Evolutionary conservation across 2,329 filamentous ascomycete genomes (phyloP).

Genomic region (Hymenoscyphus fructigenus): DNA sequence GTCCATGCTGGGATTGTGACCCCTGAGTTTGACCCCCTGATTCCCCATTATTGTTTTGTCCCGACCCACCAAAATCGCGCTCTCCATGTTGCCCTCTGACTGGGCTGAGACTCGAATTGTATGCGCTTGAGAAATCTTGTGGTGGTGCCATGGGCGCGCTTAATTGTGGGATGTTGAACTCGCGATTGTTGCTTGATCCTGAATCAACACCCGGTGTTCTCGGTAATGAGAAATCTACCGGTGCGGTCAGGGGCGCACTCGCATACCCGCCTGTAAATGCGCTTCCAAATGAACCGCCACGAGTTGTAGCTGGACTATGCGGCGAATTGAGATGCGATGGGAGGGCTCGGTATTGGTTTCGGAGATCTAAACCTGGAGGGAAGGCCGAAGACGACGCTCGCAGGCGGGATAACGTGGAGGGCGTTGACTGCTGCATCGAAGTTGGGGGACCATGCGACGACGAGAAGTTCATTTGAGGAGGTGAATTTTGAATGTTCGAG

Average conservation of each 20-base stretch:
- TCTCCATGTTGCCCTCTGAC: slow-evolving; percentile 19
- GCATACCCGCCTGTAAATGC: slow-evolving; percentile 51
- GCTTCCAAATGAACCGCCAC: slow-evolving; percentile 40
- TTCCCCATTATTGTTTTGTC: slow-evolving; percentile 27
- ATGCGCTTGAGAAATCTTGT: slow-evolving; percentile 46
- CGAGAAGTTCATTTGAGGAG: slow-evolving; percentile 51
- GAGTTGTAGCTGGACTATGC: slow-evolving; percentile 26
- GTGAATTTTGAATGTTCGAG: slow-evolving; percentile 46
- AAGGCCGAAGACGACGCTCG: slow-evolving; percentile 51
- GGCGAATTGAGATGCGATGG: slow-evolving; percentile 33
- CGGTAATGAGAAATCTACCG: slow-evolving; percentile 52
- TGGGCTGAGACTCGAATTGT: slow-evolving; percentile 28
- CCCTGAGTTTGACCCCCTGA: slow-evolving; percentile 18
- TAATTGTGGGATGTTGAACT: slow-evolving; percentile 55
- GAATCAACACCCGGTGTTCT: slow-evolving; percentile 42
- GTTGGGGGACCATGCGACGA: slow-evolving; percentile 40
- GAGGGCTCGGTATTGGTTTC: slow-evolving; percentile 45
- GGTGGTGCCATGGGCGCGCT: slow-evolving; percentile 54
- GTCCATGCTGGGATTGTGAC: slow-evolving; percentile 17
- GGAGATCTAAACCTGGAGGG: slow-evolving; percentile 46
- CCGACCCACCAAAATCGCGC: slow-evolving; percentile 24
- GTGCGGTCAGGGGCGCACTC: slow-evolving; percentile 53
- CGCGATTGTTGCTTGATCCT: slow-evolving; percentile 38
- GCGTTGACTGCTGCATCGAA: slow-evolving; percentile 42
- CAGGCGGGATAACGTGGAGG: slow-evolving; percentile 45